phyloP scores from a whole-genome alignment of 257 asterid genomes.

The Mitragyna speciosa region DNA sequence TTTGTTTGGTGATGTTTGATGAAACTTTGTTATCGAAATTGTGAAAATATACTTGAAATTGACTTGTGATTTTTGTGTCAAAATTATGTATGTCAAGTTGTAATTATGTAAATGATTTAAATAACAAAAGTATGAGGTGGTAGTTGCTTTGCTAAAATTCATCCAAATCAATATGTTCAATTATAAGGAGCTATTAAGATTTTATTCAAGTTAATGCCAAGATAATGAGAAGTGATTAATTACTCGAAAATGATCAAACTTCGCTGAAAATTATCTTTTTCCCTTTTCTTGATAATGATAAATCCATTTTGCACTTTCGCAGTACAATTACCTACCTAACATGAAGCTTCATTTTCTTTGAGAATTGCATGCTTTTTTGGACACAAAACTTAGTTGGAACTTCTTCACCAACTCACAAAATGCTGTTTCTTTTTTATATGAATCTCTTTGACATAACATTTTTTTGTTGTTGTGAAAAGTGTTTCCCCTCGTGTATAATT shows the following conservation, averaged over 20 bases:
- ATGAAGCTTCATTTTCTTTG: no score
- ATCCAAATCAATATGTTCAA: neutral
- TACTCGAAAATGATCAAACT: no score
- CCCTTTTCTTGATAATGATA: no score
- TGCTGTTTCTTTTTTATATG: no score
- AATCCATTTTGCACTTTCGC: no score
- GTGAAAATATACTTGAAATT: neutral
- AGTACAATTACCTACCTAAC: no score
- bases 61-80: neutral
- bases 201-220: neutral
- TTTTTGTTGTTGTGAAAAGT: no score
- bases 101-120: neutral
- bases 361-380: no score
- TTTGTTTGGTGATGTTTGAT: neutral
- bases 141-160: neutral
- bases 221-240: neutral
- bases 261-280: neutral
- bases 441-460: no score
- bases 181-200: neutral
- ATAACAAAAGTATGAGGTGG: neutral
- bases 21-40: neutral
- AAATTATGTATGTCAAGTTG: neutral
- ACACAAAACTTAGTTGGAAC: no score
- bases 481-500: no score
- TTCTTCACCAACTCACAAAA: no score